These are phyloP conservation scores for Gremmenia infestans DNA, from an alignment of 2,329 filamentous ascomycete genomes.

Conservation along the genomic window DNA sequence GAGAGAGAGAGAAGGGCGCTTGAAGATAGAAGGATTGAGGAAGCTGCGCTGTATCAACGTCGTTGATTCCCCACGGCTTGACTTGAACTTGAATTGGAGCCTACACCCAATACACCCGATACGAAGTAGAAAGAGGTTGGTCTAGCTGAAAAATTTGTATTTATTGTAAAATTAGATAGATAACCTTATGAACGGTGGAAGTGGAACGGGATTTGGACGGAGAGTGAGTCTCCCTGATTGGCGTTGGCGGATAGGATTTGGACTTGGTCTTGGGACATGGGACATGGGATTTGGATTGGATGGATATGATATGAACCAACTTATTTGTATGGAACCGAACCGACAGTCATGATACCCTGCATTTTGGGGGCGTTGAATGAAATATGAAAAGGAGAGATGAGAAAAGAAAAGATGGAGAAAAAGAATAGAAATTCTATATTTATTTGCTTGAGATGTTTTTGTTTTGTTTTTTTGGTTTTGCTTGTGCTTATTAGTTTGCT, in stretches of 20 bases:
- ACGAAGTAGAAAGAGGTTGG: not conserved
- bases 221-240: no score
- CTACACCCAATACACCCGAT: no score
- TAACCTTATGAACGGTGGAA: no score
- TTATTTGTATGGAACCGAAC: no score
- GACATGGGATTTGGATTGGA: not conserved
- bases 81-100: not conserved
- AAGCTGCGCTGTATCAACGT: slow-evolving; percentile 1
- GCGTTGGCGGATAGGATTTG: not conserved
- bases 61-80: slow-evolving; percentile 3
- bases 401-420: no score
- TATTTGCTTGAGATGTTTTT: no score
- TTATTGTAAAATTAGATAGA: slow-evolving; percentile 3
- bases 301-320: slow-evolving; percentile 5
- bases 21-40: not conserved
- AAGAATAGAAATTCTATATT: no score
- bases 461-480: no score
- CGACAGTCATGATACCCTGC: slow-evolving; percentile 7
- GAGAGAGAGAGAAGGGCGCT: slow-evolving; percentile 8
- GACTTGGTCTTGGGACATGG: not conserved
- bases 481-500: no score
- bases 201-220: no score
- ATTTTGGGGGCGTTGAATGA: not conserved
- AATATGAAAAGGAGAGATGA: not conserved
- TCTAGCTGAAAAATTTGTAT: not conserved